These are phyloP conservation scores for Syzygium aqueum DNA, from an alignment of 345 rosid genomes.

Conservation along the genomic window DNA sequence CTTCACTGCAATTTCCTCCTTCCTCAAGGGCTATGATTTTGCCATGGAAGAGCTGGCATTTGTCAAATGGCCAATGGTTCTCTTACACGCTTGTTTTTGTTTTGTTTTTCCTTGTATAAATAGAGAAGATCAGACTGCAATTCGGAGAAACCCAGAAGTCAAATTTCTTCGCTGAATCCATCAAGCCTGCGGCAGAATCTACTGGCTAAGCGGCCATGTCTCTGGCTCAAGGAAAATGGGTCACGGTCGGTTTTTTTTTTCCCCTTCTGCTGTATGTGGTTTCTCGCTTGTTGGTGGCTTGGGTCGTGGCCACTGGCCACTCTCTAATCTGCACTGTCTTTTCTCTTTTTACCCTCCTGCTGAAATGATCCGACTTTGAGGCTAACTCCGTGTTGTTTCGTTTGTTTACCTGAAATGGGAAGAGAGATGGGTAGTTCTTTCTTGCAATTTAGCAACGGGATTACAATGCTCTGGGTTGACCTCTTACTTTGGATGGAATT, in stretches of 20 bases:
- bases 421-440: background rate
- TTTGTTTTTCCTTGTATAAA: background rate
- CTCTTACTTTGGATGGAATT: background rate
- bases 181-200: background rate
- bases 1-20: background rate
- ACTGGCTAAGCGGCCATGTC: constrained; percentile 10
- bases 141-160: background rate
- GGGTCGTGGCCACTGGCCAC: background rate
- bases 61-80: background rate
- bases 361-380: background rate
- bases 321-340: background rate
- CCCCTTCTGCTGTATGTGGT: background rate
- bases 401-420: background rate
- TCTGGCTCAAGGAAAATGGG: constrained; percentile 48
- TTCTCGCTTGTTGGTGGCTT: background rate
- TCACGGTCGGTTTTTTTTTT: constrained; percentile 29
- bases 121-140: background rate
- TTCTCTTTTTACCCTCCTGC: background rate
- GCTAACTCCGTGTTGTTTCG: background rate
- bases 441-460: background rate
- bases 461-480: background rate
- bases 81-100: background rate
- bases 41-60: background rate
- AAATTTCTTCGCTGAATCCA: background rate
- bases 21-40: background rate